These are phyloP conservation scores for Candida silvicultrix DNA, from an alignment of 805 yeast species.

Conservation along the genomic window DNA sequence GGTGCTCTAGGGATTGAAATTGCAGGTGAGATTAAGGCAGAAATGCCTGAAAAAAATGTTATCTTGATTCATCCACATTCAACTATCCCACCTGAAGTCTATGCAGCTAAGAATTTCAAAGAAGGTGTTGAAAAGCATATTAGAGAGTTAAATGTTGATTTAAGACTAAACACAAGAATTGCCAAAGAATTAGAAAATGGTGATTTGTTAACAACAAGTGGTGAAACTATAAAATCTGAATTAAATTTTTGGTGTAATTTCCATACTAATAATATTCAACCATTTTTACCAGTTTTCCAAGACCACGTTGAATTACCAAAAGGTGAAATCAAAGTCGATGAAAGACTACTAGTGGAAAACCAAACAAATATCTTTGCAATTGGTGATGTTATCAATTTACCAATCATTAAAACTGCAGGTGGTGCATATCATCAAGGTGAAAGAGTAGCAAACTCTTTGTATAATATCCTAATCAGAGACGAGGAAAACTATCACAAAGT, in stretches of 20 bases:
- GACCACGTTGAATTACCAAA: slow-evolving; percentile 16
- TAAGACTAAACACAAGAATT: slow-evolving; percentile 27
- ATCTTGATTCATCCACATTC: slow-evolving; percentile 36
- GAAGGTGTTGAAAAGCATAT: slow-evolving; percentile 8
- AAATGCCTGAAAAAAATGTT: slow-evolving; percentile 31
- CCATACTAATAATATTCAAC: slow-evolving; percentile 28
- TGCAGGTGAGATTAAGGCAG: slow-evolving; percentile 39
- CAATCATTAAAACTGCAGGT: slow-evolving; percentile 36
- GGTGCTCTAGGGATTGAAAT: slow-evolving; percentile 49
- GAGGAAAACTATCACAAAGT: slow-evolving; percentile 8
- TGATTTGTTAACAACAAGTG: slow-evolving; percentile 19
- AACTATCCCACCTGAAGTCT: slow-evolving; percentile 33
- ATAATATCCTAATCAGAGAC: slow-evolving; percentile 10
- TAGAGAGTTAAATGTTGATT: slow-evolving; percentile 17
- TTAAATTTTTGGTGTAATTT: slow-evolving; percentile 32
- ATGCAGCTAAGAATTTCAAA: slow-evolving; percentile 18
- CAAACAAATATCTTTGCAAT: slow-evolving; percentile 27
- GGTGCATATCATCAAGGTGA: slow-evolving; percentile 27
- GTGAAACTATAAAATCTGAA: slow-evolving; percentile 24
- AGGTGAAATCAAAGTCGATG: slow-evolving; percentile 21
- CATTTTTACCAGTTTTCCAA: slow-evolving; percentile 18
- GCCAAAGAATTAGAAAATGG: slow-evolving; percentile 20
- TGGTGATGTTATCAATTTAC: slow-evolving; percentile 30
- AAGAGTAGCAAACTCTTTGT: slow-evolving; percentile 13
- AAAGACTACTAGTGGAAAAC: slow-evolving; percentile 18